phyloP scores from a whole-genome alignment of 306 rosid genomes.

The Prunus padus region DNA sequence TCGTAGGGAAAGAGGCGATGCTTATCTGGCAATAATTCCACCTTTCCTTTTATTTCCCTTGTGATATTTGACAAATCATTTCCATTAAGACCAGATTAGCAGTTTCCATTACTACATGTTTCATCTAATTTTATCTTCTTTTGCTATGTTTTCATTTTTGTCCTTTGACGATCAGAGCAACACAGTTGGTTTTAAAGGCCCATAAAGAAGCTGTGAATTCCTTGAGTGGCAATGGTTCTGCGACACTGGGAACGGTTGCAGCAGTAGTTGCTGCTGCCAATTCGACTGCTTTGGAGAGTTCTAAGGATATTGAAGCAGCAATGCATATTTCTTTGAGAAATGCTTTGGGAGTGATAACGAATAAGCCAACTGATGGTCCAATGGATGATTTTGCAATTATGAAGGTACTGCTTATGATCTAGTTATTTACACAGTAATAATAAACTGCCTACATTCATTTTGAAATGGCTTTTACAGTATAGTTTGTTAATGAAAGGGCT shows the following conservation, averaged over 20 bases:
- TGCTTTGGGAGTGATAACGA: constrained; percentile 81
- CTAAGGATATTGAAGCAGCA: constrained; percentile 93
- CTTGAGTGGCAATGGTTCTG: constrained; percentile 87
- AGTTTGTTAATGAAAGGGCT: neutral
- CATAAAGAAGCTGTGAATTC: constrained; percentile 98
- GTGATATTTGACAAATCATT: neutral
- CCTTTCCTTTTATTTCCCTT: neutral
- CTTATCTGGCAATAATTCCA: neutral
- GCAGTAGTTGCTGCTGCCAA: constrained; percentile 97
- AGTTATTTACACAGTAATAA: constrained; percentile 7
- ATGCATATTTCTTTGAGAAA: constrained; percentile 95
- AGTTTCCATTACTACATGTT: neutral
- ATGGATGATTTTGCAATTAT: constrained; percentile 93
- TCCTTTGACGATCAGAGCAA: constrained; percentile 54
- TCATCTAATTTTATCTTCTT: constrained; percentile 24
- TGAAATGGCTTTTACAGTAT: neutral
- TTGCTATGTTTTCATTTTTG: neutral
- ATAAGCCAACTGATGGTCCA: constrained; percentile 73
- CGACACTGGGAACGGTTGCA: constrained; percentile 95
- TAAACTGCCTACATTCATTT: neutral
- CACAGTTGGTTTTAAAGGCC: constrained; percentile 95
- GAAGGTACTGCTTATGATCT: constrained; percentile 59
- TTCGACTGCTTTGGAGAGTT: constrained; percentile 86
- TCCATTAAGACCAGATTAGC: constrained; percentile 1
- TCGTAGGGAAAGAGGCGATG: neutral